These are phyloP conservation scores for Lachnellula occidentalis DNA, from an alignment of 2,329 filamentous ascomycete genomes.

Conservation along the genomic window DNA sequence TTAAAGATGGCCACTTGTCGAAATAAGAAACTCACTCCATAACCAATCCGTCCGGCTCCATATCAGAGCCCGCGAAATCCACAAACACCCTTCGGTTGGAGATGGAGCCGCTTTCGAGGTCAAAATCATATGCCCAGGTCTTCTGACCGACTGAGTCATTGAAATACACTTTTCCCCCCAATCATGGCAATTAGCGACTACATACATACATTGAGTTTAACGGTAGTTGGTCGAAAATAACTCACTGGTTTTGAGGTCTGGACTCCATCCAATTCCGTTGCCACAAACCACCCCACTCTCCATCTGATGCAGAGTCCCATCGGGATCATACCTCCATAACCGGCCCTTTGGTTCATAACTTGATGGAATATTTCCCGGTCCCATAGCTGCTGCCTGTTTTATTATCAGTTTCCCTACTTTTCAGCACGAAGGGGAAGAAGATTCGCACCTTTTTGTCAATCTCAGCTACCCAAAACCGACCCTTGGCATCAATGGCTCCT, in stretches of 20 bases:
- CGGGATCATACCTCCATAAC: slow-evolving; percentile 19
- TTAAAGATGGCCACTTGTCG: too few relatives aligned
- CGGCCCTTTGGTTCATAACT: slow-evolving; percentile 26
- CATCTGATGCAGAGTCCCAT: slow-evolving; percentile 30
- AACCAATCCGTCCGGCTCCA: slow-evolving; percentile 35
- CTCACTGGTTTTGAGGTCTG: slow-evolving; percentile 32
- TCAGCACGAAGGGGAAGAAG: neutral
- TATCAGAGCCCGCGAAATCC: slow-evolving; percentile 7
- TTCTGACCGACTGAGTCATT: slow-evolving; percentile 33
- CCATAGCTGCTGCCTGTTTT: slow-evolving; percentile 28
- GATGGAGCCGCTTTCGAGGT: slow-evolving; percentile 28
- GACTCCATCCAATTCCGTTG: slow-evolving; percentile 33
- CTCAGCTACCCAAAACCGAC: slow-evolving; percentile 34
- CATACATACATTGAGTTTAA: too few relatives aligned
- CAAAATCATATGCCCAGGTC: slow-evolving; percentile 32
- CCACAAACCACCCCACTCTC: slow-evolving; percentile 30
- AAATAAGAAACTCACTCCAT: slow-evolving; percentile 28
- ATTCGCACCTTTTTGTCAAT: slow-evolving; percentile 27
- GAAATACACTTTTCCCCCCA: slow-evolving; percentile 28
- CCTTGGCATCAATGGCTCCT: slow-evolving; percentile 30
- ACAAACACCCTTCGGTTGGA: slow-evolving; percentile 27
- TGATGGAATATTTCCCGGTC: slow-evolving; percentile 28
- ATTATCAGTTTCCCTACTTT: neutral
- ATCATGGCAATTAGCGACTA: too few relatives aligned
- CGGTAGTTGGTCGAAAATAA: neutral